Evolutionary conservation across 2,329 filamentous ascomycete species (phyloP).

Genomic region (Gliomastix tumulicola): DNA sequence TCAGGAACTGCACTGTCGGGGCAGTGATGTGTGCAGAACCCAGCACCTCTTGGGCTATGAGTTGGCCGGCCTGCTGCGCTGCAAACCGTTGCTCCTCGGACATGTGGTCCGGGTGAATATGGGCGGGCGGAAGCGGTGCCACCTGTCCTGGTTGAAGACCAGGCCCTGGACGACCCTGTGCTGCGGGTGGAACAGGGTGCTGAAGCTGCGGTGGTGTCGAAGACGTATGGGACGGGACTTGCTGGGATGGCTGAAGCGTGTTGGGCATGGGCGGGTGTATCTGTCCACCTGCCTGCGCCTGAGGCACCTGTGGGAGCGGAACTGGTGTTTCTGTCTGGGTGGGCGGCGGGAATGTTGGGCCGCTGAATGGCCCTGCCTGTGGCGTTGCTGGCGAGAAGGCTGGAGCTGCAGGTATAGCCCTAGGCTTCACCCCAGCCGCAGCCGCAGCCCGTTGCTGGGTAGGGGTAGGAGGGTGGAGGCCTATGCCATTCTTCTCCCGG

Average conservation of each 20-base stretch:
- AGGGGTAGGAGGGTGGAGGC: conserved; percentile 11
- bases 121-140: conserved; percentile 11
- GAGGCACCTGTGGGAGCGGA: conserved; percentile 23
- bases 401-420: conserved; percentile 20
- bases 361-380: conserved; percentile 19
- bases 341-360: conserved; percentile 24
- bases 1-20: conserved; percentile 61
- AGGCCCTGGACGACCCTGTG: conserved; percentile 1
- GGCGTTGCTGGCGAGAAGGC: conserved; percentile 48
- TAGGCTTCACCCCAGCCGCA: conserved; percentile 1
- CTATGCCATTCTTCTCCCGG: too few relatives aligned
- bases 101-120: conserved; percentile 7
- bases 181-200: conserved; percentile 1
- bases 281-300: conserved; percentile 12
- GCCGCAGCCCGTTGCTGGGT: conserved; percentile 9
- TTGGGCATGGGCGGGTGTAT: conserved; percentile 5
- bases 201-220: conserved; percentile 6
- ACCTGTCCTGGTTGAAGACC: conserved; percentile 4
- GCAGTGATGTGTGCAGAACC: conserved; percentile 52
- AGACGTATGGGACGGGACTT: conserved; percentile 6
- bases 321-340: conserved; percentile 25
- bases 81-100: conserved; percentile 27
- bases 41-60: conserved; percentile 55
- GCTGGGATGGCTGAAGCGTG: conserved; percentile 6
- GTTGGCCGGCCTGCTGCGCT: conserved; percentile 44